Percentiles rank a stretch among this genome's conserved stretches.
phyloP scores from a whole-genome alignment of 129 eudicot genomes.

The Helianthus tuberosus region DNA sequence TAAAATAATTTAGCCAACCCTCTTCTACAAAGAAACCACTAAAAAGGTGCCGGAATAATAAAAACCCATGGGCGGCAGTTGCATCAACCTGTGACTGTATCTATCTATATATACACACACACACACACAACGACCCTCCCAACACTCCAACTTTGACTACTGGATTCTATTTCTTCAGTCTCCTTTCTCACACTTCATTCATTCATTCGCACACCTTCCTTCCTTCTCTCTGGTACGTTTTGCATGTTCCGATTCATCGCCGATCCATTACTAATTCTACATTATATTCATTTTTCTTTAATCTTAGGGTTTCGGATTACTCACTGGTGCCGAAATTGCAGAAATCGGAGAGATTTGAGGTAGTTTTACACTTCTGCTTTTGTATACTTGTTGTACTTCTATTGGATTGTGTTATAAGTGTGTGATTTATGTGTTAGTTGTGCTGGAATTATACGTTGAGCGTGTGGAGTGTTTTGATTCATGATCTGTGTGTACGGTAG shows the following conservation, averaged over 20 bases:
- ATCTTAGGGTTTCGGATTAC: slow-evolving; percentile 12
- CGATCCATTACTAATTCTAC: slow-evolving; percentile 8
- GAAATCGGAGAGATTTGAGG: slow-evolving; percentile 22
- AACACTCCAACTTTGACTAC: neutral
- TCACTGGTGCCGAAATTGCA: neutral
- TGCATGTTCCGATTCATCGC: slow-evolving; percentile 3
- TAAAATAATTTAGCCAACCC: no score
- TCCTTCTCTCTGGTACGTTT: neutral
- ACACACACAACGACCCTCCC: neutral
- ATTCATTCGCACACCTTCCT: neutral
- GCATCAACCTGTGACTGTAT: neutral
- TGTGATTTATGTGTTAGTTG: neutral
- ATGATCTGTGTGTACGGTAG: slow-evolving; percentile 4
- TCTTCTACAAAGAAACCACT: neutral
- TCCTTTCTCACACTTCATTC: no score
- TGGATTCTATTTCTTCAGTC: no score
- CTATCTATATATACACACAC: neutral
- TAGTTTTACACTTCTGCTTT: neutral
- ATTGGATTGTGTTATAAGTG: neutral
- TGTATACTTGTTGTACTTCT: neutral
- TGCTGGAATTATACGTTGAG: neutral
- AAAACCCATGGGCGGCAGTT: neutral
- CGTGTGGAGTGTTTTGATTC: neutral
- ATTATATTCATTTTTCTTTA: neutral
- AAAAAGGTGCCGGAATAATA: neutral